phyloP scores from a whole-genome alignment of 371 early-diverging fungal genomes.

The Mucor lusitanicus region DNA sequence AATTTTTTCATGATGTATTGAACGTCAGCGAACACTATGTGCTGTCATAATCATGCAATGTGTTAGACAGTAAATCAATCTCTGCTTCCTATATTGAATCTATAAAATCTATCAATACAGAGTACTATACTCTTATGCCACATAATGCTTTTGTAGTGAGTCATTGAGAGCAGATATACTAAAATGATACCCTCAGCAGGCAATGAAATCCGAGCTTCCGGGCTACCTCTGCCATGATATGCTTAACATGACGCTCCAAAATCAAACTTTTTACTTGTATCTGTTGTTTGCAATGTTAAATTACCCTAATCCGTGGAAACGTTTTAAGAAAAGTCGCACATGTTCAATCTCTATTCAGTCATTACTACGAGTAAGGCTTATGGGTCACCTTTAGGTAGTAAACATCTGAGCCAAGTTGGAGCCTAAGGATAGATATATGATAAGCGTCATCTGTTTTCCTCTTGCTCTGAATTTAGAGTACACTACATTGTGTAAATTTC shows the following conservation, averaged over 20 bases:
- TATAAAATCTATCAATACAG: no score
- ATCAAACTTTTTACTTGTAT: background rate
- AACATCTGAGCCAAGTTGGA: constrained; percentile 21
- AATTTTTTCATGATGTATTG: no score
- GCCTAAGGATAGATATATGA: constrained; percentile 11
- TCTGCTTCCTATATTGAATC: no score
- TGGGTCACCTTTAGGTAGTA: constrained; percentile 20
- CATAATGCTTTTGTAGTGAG: no score
- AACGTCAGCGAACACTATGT: no score
- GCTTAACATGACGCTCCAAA: background rate
- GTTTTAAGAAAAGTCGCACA: background rate
- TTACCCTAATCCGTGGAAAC: background rate
- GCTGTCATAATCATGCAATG: no score
- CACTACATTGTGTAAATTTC: constrained; percentile 12
- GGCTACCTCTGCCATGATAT: background rate
- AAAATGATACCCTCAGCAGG: no score
- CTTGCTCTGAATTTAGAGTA: constrained; percentile 22
- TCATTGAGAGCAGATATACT: no score
- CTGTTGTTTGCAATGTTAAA: background rate
- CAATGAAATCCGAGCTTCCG: no score
- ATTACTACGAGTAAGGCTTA: constrained; percentile 24
- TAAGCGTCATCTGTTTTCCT: constrained; percentile 22
- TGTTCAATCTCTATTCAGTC: background rate
- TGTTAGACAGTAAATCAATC: no score
- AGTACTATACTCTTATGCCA: no score